These are phyloP conservation scores for Fraxinus floribunda DNA, from an alignment of 305 asterid genomes.

Conservation along the genomic window DNA sequence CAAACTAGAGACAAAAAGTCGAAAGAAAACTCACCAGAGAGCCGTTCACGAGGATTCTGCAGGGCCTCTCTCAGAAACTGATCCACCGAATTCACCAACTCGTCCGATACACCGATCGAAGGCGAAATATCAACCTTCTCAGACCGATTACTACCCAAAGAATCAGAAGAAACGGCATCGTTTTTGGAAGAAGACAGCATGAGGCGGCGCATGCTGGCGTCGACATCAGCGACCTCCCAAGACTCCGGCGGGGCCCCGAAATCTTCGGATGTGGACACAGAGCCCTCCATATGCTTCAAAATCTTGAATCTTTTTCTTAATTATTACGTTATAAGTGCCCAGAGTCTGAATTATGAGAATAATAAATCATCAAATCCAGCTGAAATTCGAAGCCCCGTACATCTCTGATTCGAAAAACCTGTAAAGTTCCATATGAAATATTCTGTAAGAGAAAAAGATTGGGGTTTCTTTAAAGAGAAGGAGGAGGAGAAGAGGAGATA, in stretches of 20 bases:
- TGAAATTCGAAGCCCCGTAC: constrained; percentile 25
- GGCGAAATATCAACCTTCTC: constrained; percentile 45
- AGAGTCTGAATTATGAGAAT: constrained; percentile 22
- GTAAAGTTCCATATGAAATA: constrained; percentile 34
- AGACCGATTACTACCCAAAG: constrained; percentile 32
- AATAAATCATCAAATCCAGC: constrained; percentile 45
- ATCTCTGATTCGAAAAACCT: constrained; percentile 26
- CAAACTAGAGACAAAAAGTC: not conserved
- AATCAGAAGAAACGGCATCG: constrained; percentile 18
- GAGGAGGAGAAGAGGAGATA: constrained; percentile 25
- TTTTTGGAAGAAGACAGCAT: constrained; percentile 50
- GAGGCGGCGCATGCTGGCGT: constrained; percentile 70
- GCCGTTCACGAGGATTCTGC: constrained; percentile 98
- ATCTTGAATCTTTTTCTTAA: constrained; percentile 11
- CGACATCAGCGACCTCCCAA: constrained; percentile 91
- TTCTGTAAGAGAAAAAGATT: constrained; percentile 12
- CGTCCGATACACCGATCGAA: constrained; percentile 40
- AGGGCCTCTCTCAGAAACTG: constrained; percentile 91
- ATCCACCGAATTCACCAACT: constrained; percentile 74
- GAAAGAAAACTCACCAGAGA: constrained; percentile 55
- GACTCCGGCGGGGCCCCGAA: constrained; percentile 72
- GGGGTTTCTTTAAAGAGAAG: constrained; percentile 38
- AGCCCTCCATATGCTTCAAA: constrained; percentile 55
- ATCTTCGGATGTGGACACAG: constrained; percentile 50
- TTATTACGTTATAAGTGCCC: constrained; percentile 24